Percentiles rank a stretch among this genome's conserved stretches.
Evolutionary conservation across 1,139 yeast species (phyloP).

Genomic region (Pneumocystis canis): DNA sequence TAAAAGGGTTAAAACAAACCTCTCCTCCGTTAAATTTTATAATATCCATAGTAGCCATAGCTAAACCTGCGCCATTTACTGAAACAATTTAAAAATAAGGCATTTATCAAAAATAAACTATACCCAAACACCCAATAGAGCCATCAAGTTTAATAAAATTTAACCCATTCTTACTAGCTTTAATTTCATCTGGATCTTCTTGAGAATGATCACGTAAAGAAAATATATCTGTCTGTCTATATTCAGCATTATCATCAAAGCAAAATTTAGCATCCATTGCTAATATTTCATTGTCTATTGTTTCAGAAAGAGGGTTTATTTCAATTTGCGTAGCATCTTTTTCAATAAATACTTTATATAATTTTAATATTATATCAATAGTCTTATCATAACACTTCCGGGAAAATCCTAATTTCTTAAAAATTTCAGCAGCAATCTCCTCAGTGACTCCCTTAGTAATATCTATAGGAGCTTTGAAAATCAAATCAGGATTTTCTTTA

Average conservation of each 20-base stretch:
- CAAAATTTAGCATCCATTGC: conserved; percentile 99
- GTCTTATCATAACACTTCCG: conserved; percentile 69
- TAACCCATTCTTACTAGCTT: conserved; percentile 77
- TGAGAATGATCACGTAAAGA: conserved; percentile 94
- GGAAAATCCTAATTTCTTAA: conserved; percentile 70
- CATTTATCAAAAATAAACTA: background rate
- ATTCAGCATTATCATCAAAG: conserved; percentile 90
- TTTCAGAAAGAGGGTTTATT: conserved; percentile 94
- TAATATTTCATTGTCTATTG: conserved; percentile 74
- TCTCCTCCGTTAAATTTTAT: conserved; percentile 96
- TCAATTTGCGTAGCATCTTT: conserved; percentile 96
- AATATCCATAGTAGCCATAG: conserved; percentile 99
- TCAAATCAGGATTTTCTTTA: conserved; percentile 76
- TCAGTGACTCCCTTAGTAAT: conserved; percentile 71
- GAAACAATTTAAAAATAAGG: background rate
- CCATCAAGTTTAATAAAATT: conserved; percentile 97
- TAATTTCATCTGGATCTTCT: conserved; percentile 95
- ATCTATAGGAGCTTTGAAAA: conserved; percentile 73
- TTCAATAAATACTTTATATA: conserved; percentile 76
- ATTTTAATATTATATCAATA: conserved; percentile 69
- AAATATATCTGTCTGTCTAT: conserved; percentile 89
- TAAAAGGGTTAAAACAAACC: background rate
- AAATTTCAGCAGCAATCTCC: conserved; percentile 59
- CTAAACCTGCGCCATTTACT: conserved; percentile 99
- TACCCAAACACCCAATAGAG: conserved; percentile 75